Conservation (phyloP, 805 yeast genomes). For the Kregervanrija pseudodelftensis region DNA sequence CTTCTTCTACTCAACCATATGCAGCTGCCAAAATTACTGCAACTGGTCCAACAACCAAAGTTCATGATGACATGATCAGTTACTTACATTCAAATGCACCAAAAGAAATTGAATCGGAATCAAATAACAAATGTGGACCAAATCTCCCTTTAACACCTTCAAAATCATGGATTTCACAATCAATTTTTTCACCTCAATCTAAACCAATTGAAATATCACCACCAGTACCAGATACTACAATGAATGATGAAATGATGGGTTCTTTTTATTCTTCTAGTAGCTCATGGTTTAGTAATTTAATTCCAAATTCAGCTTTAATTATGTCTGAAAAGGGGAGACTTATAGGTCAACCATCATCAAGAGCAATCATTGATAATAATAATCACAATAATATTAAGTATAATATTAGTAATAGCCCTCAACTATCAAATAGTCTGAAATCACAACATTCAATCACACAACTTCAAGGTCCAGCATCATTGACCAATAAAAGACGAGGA, state of each 20-base stretch:
- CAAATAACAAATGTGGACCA: neutral
- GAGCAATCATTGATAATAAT: conserved; percentile 1
- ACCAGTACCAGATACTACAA: conserved; percentile 1
- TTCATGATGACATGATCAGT: conserved; percentile 10
- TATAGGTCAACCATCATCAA: conserved; percentile 20
- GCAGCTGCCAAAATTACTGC: neutral
- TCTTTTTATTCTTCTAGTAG: conserved; percentile 3
- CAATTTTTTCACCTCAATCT: conserved; percentile 2
- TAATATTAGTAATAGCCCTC: neutral
- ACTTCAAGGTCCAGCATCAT: neutral
- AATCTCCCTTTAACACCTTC: conserved; percentile 2
- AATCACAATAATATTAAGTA: neutral
- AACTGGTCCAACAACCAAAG: conserved; percentile 1
- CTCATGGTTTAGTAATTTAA: conserved; percentile 23
- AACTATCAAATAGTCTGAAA: neutral
- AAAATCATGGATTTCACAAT: neutral
- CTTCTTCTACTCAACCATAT: conserved; percentile 7
- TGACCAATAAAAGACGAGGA: neutral
- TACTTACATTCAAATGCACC: conserved; percentile 7
- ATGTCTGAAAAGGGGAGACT: conserved; percentile 26
- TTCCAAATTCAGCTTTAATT: conserved; percentile 26
- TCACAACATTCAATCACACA: neutral
- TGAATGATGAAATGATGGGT: neutral
- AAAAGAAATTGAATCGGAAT: conserved; percentile 2
- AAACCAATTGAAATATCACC: conserved; percentile 5